These are phyloP conservation scores for Clarkia xantiana DNA, from an alignment of 345 rosid species.

Conservation along the genomic window DNA sequence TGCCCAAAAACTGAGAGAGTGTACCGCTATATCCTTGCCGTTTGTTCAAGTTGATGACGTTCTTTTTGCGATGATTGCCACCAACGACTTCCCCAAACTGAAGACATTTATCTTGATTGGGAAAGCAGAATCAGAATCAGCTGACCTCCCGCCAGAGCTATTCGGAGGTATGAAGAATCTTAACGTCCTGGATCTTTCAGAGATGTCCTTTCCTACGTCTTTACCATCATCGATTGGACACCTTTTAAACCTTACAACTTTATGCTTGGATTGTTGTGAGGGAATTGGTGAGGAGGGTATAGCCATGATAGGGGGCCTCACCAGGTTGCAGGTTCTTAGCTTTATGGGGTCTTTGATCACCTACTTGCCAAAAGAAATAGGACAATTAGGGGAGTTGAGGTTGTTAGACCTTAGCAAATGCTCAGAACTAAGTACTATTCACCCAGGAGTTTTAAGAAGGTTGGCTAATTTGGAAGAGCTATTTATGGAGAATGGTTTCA, in stretches of 20 bases:
- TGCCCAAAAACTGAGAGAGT: too few species aligned
- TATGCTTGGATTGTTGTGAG: slow-evolving; percentile 8
- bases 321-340: slow-evolving; percentile 11
- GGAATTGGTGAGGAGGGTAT: slow-evolving; percentile 7
- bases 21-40: too few species aligned
- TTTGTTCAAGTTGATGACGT: too few species aligned
- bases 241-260: slow-evolving; percentile 6
- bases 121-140: too few species aligned
- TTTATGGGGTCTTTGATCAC: not conserved
- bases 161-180: slow-evolving; percentile 11
- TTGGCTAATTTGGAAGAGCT: slow-evolving; percentile 18
- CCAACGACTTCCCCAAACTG: too few species aligned
- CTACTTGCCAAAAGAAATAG: slow-evolving; percentile 12
- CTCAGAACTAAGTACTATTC: slow-evolving; percentile 2
- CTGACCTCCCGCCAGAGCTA: too few species aligned
- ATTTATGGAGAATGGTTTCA: slow-evolving; percentile 6
- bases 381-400: slow-evolving; percentile 7
- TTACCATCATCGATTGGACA: slow-evolving; percentile 6
- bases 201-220: too few species aligned
- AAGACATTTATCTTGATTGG: too few species aligned
- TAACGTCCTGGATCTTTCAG: slow-evolving; percentile 8
- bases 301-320: slow-evolving; percentile 1
- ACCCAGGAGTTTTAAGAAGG: slow-evolving; percentile 4
- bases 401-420: slow-evolving; percentile 8
- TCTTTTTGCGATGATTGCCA: too few species aligned